Evolutionary conservation across 768 basidiomycete species (phyloP).

Genomic region (Lactifluus pinguis): DNA sequence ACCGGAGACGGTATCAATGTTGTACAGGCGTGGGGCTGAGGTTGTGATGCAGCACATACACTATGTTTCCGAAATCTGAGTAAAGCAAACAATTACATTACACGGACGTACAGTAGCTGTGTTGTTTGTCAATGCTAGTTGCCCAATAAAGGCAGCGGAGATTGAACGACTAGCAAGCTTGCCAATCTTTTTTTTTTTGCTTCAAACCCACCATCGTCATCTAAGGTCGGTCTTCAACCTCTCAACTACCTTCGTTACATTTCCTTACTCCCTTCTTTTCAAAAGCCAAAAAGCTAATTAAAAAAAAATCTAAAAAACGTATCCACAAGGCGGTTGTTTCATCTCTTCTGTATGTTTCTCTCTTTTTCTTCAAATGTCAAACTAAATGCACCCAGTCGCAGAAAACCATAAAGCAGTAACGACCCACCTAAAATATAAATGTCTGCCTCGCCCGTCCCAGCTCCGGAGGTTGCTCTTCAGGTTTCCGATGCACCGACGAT

Average conservation of each 20-base stretch:
- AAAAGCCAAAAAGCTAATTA: conserved; percentile 45
- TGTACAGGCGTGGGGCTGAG: not conserved
- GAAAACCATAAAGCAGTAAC: conserved; percentile 95
- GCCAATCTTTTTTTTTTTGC: conserved; percentile 25
- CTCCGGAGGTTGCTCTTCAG: conserved; percentile 25
- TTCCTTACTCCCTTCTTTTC: conserved; percentile 1
- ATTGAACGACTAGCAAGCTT: conserved; percentile 25
- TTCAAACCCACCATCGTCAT: conserved; percentile 51
- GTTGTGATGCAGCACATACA: not conserved
- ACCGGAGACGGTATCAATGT: too few relatives aligned
- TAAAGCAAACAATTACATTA: too few relatives aligned
- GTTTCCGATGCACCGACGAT: conserved; percentile 39
- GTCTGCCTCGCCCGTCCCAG: conserved; percentile 30
- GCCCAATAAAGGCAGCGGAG: conserved; percentile 28
- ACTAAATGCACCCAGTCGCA: conserved; percentile 22
- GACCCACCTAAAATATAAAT: conserved; percentile 43
- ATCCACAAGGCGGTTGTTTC: conserved; percentile 68
- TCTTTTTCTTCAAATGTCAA: conserved; percentile 6
- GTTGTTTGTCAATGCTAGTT: not conserved
- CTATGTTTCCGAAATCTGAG: too few relatives aligned
- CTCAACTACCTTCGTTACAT: conserved; percentile 18
- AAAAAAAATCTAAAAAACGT: conserved; percentile 57
- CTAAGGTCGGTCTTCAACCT: conserved; percentile 36
- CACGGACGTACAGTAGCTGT: too few relatives aligned
- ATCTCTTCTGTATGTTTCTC: conserved; percentile 52